These are phyloP conservation scores for Viola pubescens DNA, from an alignment of 441 rosid genomes.

Conservation along the genomic window DNA sequence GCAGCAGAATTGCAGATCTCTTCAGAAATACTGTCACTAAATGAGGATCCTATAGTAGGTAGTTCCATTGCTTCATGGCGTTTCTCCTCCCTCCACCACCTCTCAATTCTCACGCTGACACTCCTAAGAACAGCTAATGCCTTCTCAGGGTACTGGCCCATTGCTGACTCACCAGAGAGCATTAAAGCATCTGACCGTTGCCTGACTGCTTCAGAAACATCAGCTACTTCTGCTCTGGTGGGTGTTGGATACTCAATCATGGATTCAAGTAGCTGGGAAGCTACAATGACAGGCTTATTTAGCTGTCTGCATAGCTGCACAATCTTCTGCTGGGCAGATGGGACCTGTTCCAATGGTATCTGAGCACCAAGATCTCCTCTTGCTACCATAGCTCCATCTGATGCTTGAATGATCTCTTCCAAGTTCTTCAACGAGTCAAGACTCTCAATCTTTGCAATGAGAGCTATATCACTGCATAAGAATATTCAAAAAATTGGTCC, in stretches of 20 bases:
- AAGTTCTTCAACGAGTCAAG: conserved; percentile 83
- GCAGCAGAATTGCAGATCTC: conserved; percentile 95
- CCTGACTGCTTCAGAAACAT: conserved; percentile 97
- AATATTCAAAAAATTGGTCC: conserved; percentile 10
- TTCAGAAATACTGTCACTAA: conserved; percentile 72
- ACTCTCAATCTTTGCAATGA: conserved; percentile 96
- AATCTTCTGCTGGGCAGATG: conserved; percentile 80
- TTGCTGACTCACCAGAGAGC: conserved; percentile 99
- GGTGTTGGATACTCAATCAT: conserved; percentile 99
- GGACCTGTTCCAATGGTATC: conserved; percentile 98
- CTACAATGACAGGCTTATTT: conserved; percentile 91
- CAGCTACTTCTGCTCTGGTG: conserved; percentile 98
- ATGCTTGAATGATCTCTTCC: conserved; percentile 83
- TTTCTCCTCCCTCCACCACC: conserved; percentile 97
- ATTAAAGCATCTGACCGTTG: conserved; percentile 92
- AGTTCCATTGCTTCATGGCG: conserved; percentile 66
- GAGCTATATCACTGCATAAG: conserved; percentile 65
- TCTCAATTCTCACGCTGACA: conserved; percentile 89
- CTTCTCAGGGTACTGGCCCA: conserved; percentile 96
- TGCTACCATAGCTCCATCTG: conserved; percentile 99
- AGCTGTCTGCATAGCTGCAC: conserved; percentile 82
- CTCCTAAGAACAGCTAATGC: conserved; percentile 80
- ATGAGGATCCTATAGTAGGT: conserved; percentile 55
- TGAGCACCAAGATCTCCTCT: conserved; percentile 99
- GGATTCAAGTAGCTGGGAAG: conserved; percentile 90